These are phyloP conservation scores for Rosa lucieae DNA, from an alignment of 306 rosid species.

Conservation along the genomic window DNA sequence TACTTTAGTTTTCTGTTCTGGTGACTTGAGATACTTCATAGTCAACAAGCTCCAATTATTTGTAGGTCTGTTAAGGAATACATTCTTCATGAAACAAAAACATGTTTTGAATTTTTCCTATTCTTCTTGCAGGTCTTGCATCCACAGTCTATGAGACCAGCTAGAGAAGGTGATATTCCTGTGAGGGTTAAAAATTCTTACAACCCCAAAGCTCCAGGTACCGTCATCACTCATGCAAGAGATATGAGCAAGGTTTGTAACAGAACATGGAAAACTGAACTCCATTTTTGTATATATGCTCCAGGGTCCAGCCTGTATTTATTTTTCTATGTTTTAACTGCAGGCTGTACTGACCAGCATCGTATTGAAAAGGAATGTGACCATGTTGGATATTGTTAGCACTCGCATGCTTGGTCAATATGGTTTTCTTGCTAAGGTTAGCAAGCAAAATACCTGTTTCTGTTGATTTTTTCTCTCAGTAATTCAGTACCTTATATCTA, in stretches of 20 bases:
- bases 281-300: constrained; percentile 15
- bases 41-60: not conserved
- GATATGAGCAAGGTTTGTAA: constrained; percentile 86
- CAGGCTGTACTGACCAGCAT: constrained; percentile 93
- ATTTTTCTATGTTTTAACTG: constrained; percentile 31
- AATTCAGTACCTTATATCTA: constrained; percentile 17
- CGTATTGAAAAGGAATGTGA: constrained; percentile 83
- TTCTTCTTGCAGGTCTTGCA: constrained; percentile 71
- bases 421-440: constrained; percentile 96
- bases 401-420: constrained; percentile 96
- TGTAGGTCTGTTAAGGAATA: not conserved
- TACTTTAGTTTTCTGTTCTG: not conserved
- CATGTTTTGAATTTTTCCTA: constrained; percentile 1
- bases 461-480: constrained; percentile 5
- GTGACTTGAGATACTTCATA: not conserved
- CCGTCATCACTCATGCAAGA: constrained; percentile 80
- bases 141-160: constrained; percentile 99
- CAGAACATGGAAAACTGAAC: constrained; percentile 18
- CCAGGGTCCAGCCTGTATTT: constrained; percentile 12
- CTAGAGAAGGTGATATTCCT: constrained; percentile 94
- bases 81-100: not conserved
- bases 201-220: constrained; percentile 93
- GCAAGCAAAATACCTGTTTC: constrained; percentile 29
- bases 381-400: constrained; percentile 97
- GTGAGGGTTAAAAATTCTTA: constrained; percentile 97